Evolutionary conservation across 768 basidiomycete species (phyloP).

Genomic region (Dacryopinax spathularia): DNA sequence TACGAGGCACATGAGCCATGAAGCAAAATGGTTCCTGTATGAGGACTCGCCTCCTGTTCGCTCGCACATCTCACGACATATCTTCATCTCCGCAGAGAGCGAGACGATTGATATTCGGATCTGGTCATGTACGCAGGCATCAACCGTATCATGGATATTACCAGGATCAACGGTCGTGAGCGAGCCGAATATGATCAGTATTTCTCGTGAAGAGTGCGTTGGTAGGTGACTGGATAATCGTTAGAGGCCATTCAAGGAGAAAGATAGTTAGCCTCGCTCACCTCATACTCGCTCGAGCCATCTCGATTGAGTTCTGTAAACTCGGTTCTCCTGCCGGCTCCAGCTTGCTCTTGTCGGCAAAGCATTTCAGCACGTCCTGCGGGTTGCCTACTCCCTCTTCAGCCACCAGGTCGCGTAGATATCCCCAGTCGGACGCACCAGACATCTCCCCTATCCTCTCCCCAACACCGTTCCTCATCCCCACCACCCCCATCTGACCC

Average conservation of each 20-base stretch:
- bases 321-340: slow-evolving; percentile 88
- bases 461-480: slow-evolving; percentile 79
- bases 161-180: slow-evolving; percentile 94
- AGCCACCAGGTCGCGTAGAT: background rate
- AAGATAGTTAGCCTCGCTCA: slow-evolving; percentile 22
- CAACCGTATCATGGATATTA: slow-evolving; percentile 88
- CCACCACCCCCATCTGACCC: slow-evolving; percentile 89
- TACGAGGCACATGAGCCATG: slow-evolving; percentile 27
- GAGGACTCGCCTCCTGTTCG: slow-evolving; percentile 74
- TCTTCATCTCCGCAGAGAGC: slow-evolving; percentile 95
- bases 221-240: slow-evolving; percentile 66
- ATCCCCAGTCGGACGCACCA: slow-evolving; percentile 39
- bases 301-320: slow-evolving; percentile 93
- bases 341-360: slow-evolving; percentile 74
- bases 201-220: slow-evolving; percentile 90
- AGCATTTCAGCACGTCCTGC: slow-evolving; percentile 79
- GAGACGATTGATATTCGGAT: slow-evolving; percentile 89
- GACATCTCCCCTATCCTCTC: slow-evolving; percentile 88
- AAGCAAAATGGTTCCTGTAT: background rate
- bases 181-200: slow-evolving; percentile 85
- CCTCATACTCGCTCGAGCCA: slow-evolving; percentile 91
- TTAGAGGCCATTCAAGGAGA: background rate
- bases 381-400: slow-evolving; percentile 59
- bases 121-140: slow-evolving; percentile 64
- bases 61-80: slow-evolving; percentile 81